phyloP scores from a whole-genome alignment of 495 filamentous ascomycete genomes.

The Saxispiralis lemnorum region DNA sequence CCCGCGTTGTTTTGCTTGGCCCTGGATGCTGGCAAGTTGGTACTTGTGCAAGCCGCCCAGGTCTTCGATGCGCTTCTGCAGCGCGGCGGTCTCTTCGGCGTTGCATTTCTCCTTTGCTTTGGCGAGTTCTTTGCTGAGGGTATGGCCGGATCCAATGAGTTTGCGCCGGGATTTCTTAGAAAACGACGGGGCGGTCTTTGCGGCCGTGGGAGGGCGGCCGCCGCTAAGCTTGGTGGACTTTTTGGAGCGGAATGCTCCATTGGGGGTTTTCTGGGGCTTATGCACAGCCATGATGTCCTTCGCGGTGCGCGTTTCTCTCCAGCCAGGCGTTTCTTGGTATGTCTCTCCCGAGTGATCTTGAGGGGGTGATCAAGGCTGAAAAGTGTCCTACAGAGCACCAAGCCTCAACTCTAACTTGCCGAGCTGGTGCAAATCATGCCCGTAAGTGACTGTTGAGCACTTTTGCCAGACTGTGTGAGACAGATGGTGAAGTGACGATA shows the following conservation, averaged over 20 bases:
- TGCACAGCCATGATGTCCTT: too few relatives aligned
- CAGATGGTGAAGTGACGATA: too few relatives aligned
- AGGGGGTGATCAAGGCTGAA: too few relatives aligned
- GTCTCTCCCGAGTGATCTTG: too few relatives aligned
- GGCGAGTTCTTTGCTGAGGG: conserved; percentile 56
- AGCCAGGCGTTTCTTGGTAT: too few relatives aligned
- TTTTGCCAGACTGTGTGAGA: too few relatives aligned
- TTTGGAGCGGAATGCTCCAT: conserved; percentile 11
- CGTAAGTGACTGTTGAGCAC: too few relatives aligned
- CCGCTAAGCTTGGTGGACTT: conserved; percentile 40
- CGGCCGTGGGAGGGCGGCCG: conserved; percentile 44
- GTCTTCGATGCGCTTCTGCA: conserved; percentile 42
- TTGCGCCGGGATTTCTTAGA: conserved; percentile 64
- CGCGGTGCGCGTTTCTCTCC: too few relatives aligned
- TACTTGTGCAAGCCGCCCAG: conserved; percentile 71
- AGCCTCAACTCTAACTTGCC: too few relatives aligned
- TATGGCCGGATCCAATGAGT: conserved; percentile 71
- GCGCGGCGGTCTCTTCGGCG: conserved; percentile 30
- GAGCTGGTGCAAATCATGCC: too few relatives aligned
- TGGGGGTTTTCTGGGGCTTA: conserved; percentile 21
- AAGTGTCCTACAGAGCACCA: too few relatives aligned
- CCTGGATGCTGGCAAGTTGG: conserved; percentile 74
- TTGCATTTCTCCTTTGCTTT: conserved; percentile 52
- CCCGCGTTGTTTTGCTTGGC: conserved; percentile 67
- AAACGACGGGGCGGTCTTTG: conserved; percentile 31